These are phyloP conservation scores for Pichia sp. DNA, from an alignment of 1,139 yeast species.

Conservation along the genomic window DNA sequence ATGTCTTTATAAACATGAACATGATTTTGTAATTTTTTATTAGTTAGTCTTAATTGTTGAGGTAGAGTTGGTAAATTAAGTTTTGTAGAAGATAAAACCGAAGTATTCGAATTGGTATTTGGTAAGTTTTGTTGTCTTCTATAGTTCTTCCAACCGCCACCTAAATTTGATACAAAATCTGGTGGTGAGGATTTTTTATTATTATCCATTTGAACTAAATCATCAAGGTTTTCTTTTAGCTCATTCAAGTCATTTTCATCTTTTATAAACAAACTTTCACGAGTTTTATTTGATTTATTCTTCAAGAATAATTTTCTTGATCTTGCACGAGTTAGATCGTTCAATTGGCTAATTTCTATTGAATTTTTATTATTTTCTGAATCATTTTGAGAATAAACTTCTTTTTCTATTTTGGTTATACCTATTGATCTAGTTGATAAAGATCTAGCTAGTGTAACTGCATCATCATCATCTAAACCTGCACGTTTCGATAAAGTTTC, in stretches of 20 bases:
- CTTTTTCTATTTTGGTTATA: conserved; percentile 45
- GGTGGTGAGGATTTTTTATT: background rate
- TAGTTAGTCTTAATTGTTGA: background rate
- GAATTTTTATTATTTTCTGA: background rate
- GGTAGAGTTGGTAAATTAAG: conserved; percentile 6
- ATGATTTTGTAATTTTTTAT: background rate
- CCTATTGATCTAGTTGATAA: conserved; percentile 57
- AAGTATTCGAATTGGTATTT: background rate
- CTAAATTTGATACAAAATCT: conserved; percentile 6
- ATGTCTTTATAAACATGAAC: conserved; percentile 18
- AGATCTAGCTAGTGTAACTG: conserved; percentile 68
- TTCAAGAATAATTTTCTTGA: conserved; percentile 7
- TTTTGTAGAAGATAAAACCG: background rate
- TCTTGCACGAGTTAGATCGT: conserved; percentile 3
- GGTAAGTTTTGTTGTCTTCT: conserved; percentile 8
- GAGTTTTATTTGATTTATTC: conserved; percentile 10
- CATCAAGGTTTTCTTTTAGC: background rate
- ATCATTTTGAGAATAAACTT: conserved; percentile 23
- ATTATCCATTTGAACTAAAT: conserved; percentile 3
- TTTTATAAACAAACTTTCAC: conserved; percentile 16
- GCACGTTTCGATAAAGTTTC: conserved; percentile 63
- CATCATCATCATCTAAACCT: conserved; percentile 68
- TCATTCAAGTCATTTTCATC: conserved; percentile 5
- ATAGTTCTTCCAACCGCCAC: conserved; percentile 10
- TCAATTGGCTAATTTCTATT: background rate